A percentile compares a stretch with the other conserved stretches of the same genome.
phyloP scores from a whole-genome alignment of 306 rosid genomes.

The Fragaria ananassa region DNA sequence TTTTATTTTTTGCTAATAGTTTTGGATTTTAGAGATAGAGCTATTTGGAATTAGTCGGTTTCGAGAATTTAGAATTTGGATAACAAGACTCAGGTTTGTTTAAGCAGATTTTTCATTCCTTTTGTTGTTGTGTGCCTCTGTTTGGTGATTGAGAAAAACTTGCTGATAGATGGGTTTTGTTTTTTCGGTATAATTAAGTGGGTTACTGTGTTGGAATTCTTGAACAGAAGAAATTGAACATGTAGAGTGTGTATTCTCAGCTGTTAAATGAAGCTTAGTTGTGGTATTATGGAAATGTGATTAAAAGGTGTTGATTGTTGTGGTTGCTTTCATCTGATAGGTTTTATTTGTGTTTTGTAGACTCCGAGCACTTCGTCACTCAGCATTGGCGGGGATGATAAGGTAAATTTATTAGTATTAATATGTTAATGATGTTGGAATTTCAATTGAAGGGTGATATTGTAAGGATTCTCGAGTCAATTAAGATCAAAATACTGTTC shows the following conservation, averaged over 20 bases:
- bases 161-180: too few relatives aligned
- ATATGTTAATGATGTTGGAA: background rate
- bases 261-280: background rate
- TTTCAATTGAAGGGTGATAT: background rate
- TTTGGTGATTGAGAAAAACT: too few relatives aligned
- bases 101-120: background rate
- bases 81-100: background rate
- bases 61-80: background rate
- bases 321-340: slow-evolving; percentile 15
- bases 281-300: background rate
- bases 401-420: slow-evolving; percentile 30
- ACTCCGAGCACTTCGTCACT: slow-evolving; percentile 59
- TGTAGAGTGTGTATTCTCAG: background rate
- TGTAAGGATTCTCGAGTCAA: background rate
- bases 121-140: background rate
- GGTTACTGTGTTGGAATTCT: background rate
- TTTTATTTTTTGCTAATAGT: too few relatives aligned
- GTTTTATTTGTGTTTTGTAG: slow-evolving; percentile 49
- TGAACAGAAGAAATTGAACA: background rate
- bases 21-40: background rate
- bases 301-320: background rate
- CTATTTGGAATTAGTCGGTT: background rate
- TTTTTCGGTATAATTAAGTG: background rate
- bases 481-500: background rate
- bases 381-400: slow-evolving; percentile 62